phyloP scores from a whole-genome alignment of 768 basidiomycete genomes.

The Lactarius sp. region DNA sequence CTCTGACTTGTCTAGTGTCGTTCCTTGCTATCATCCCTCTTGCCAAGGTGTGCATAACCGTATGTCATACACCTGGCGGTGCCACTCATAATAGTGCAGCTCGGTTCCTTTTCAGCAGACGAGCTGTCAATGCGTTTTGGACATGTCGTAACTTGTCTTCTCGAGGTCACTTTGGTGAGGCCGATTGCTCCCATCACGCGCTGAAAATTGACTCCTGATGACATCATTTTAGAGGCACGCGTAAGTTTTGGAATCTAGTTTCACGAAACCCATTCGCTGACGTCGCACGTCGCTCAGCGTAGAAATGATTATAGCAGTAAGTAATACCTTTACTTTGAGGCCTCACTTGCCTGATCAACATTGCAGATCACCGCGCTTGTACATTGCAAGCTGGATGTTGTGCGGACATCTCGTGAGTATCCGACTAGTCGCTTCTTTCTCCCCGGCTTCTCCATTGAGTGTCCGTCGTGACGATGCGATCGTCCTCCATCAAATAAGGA shows the following conservation, averaged over 20 bases:
- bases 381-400: conserved; percentile 42
- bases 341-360: conserved; percentile 11
- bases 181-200: background rate
- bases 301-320: conserved; percentile 41
- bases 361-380: conserved; percentile 42
- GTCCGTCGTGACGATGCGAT: background rate
- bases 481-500: background rate
- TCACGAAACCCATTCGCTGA: background rate
- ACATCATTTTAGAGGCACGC: conserved; percentile 29
- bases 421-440: background rate
- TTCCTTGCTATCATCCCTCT: conserved; percentile 83
- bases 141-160: conserved; percentile 73
- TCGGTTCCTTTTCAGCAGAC: conserved; percentile 82
- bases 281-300: conserved; percentile 30
- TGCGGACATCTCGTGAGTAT: conserved; percentile 42
- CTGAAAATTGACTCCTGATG: background rate
- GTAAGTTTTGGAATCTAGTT: conserved; percentile 21
- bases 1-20: conserved; percentile 42
- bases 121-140: conserved; percentile 79
- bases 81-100: conserved; percentile 34
- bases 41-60: conserved; percentile 51
- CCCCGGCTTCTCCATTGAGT: background rate
- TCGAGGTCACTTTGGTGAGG: conserved; percentile 76
- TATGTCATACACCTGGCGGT: background rate
- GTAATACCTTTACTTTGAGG: conserved; percentile 19